These are phyloP conservation scores for Dactylonectria estremocensis DNA, from an alignment of 2,329 filamentous ascomycete genomes.

Conservation along the genomic window DNA sequence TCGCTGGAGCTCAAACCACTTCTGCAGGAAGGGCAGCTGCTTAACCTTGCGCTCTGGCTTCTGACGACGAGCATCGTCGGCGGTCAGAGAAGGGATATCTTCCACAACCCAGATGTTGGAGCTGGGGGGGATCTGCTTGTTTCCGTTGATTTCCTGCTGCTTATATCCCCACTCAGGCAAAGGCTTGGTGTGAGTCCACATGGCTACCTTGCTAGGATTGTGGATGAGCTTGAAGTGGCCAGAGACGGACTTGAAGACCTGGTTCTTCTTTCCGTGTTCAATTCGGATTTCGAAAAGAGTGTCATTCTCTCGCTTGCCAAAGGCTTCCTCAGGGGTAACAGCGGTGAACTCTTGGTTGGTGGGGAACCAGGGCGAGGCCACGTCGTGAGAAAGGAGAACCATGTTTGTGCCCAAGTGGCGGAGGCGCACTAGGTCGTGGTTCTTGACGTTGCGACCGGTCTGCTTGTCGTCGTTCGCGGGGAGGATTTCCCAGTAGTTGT, in stretches of 20 bases:
- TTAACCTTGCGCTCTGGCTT: constrained; percentile 87
- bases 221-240: constrained; percentile 98
- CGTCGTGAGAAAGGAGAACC: constrained; percentile 92
- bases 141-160: constrained; percentile 99
- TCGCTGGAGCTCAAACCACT: constrained; percentile 96
- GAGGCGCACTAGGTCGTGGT: constrained; percentile 89
- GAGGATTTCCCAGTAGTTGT: constrained; percentile 97
- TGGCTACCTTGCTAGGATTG: constrained; percentile 93
- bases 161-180: constrained; percentile 98
- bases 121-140: constrained; percentile 91
- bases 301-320: constrained; percentile 84
- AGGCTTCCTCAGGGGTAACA: constrained; percentile 79
- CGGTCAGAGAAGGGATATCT: constrained; percentile 85
- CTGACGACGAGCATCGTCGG: constrained; percentile 79
- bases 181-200: constrained; percentile 98
- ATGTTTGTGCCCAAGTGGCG: constrained; percentile 89
- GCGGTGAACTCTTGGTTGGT: constrained; percentile 99
- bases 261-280: constrained; percentile 84
- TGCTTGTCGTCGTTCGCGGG: constrained; percentile 75
- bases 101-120: constrained; percentile 97
- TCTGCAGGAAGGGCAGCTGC: constrained; percentile 87
- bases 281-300: constrained; percentile 94
- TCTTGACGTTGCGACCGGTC: constrained; percentile 77
- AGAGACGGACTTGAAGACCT: constrained; percentile 91
- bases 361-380: constrained; percentile 94